These are phyloP conservation scores for Ophiostoma australiae DNA, from an alignment of 2,329 filamentous ascomycete genomes.

Conservation along the genomic window DNA sequence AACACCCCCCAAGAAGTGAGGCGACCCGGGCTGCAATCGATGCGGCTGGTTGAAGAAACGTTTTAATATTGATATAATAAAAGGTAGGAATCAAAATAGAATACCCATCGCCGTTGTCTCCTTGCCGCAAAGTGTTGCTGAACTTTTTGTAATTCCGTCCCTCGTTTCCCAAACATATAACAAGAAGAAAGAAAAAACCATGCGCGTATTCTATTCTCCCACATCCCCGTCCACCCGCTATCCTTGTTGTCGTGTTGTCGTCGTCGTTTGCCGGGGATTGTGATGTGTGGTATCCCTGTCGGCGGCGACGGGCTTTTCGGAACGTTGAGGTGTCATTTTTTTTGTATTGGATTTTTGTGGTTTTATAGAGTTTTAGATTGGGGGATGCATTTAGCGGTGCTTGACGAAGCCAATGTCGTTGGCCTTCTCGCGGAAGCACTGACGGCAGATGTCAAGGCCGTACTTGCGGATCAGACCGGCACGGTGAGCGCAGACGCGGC, in stretches of 20 bases:
- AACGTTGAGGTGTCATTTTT: constrained; percentile 12
- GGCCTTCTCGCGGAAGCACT: constrained; percentile 72
- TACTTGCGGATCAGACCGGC: constrained; percentile 99
- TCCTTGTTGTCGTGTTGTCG: constrained; percentile 5
- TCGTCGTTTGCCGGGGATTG: background rate
- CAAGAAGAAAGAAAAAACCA: constrained; percentile 7
- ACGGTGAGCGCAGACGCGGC: constrained; percentile 77
- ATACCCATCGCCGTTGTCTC: constrained; percentile 14
- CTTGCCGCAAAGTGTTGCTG: constrained; percentile 18
- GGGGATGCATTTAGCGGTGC: constrained; percentile 33
- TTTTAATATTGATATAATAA: constrained; percentile 13
- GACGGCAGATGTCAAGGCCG: constrained; percentile 83
- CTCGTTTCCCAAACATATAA: constrained; percentile 9
- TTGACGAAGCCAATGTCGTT: constrained; percentile 70
- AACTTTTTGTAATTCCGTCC: constrained; percentile 13
- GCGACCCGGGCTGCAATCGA: too few relatives aligned
- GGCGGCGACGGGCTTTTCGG: background rate
- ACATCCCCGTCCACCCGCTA: constrained; percentile 1
- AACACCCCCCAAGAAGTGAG: too few relatives aligned
- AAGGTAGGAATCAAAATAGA: constrained; percentile 12
- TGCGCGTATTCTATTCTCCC: constrained; percentile 2
- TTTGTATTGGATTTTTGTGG: constrained; percentile 10
- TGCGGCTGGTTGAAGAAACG: background rate
- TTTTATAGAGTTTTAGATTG: background rate
- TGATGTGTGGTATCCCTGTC: constrained; percentile 12